phyloP scores from a whole-genome alignment of 768 basidiomycete species.

The Amanita fuliginea region DNA sequence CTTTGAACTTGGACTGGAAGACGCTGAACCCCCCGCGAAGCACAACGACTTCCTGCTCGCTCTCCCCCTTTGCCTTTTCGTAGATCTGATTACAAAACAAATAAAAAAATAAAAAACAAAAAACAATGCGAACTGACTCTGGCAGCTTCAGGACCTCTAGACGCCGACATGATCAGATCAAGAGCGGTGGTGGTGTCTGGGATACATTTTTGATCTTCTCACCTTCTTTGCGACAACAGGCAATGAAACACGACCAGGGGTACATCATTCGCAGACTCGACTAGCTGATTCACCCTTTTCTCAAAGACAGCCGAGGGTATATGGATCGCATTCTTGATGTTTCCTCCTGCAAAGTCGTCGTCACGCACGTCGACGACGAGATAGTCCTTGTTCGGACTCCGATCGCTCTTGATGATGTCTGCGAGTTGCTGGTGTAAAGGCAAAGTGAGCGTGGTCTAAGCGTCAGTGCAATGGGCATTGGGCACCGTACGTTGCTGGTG shows the following conservation, averaged over 20 bases:
- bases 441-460: neutral
- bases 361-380: constrained; percentile 80
- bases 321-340: constrained; percentile 57
- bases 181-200: too few relatives aligned
- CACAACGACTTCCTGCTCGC: constrained; percentile 46
- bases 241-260: constrained; percentile 71
- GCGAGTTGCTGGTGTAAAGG: constrained; percentile 47
- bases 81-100: constrained; percentile 38
- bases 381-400: constrained; percentile 53
- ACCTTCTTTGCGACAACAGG: constrained; percentile 68
- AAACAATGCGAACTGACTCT: too few relatives aligned
- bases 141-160: constrained; percentile 66
- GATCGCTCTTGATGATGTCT: constrained; percentile 56
- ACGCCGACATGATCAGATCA: too few relatives aligned
- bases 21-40: constrained; percentile 62
- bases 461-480: neutral
- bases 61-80: constrained; percentile 29
- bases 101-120: too few relatives aligned
- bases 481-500: constrained; percentile 23
- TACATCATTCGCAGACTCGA: constrained; percentile 49
- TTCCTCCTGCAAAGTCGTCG: constrained; percentile 68
- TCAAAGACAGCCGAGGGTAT: constrained; percentile 53
- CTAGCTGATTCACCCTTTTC: constrained; percentile 42
- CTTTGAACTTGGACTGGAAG: constrained; percentile 65
- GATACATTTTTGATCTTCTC: constrained; percentile 16